Evolutionary conservation across 2,329 filamentous ascomycete species (phyloP), one percentile per base, ranked within the genome.

Genomic region (Teratosphaeria destructans): DNA sequence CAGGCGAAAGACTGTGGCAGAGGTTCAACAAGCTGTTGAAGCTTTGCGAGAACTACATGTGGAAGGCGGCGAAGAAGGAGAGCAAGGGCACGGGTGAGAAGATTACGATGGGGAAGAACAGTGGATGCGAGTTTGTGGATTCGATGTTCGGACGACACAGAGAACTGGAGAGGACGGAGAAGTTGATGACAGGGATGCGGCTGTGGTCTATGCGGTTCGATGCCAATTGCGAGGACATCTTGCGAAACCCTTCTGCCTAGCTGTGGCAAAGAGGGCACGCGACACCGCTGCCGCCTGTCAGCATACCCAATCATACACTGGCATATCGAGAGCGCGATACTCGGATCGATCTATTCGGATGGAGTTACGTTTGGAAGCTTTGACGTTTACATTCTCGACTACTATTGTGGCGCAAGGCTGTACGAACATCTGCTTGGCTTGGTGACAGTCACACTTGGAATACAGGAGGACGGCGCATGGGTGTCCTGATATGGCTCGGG

Each of bases 131-230:
- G 78, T 97, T 99, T 70, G 93, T 99, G 70, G 88, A 96, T 73
- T 92, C 90, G 57, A 89, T 99, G 68, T 97, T 97, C 69, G 93
- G 92, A 65, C 86, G 88, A 63, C 93, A 97, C 71, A 84, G 91
- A 63, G 89, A 96, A 77, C 81, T 96, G 59, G 86, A 92, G 73
- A 86, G 86, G 75, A 96, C 93, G 2, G 90, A 96, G 79, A 89
- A 88, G 75, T 85, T 96, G 76, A 97, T 97, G 90, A 85, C 89
- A 65, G 86, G 85, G 64, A 86, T 96, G 70, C 84, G 89, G 56
- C 81, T 92, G 39, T 99, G 93, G 90, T 91, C 89, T 74, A 85
- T 95, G 76, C 88, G 93, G 54, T 99, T 96, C 75, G 91, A 96
- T 70, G 90, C 89, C 74, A 96, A 97, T 80, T 96, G 91, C 77